These are phyloP conservation scores for Rosa lucieae DNA, from an alignment of 306 rosid genomes.

Conservation along the genomic window DNA sequence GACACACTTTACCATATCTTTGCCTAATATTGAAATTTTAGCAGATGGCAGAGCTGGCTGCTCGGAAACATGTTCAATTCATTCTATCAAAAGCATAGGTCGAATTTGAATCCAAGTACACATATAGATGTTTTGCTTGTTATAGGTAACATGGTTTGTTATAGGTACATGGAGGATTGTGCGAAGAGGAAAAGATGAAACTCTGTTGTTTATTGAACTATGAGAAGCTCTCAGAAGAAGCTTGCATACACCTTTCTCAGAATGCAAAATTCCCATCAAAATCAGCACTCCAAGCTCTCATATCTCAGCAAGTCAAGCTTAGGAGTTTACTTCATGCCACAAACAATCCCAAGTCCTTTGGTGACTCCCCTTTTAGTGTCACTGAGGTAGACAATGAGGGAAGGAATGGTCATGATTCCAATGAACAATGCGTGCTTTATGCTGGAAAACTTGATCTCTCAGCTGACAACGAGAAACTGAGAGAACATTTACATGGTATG, in stretches of 20 bases:
- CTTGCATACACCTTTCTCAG: conserved; percentile 56
- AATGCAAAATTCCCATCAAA: conserved; percentile 68
- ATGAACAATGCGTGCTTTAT: conserved; percentile 56
- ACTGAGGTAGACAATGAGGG: conserved; percentile 31
- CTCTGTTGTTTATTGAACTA: conserved; percentile 65
- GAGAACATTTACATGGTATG: conserved; percentile 82
- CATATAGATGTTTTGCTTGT: not conserved
- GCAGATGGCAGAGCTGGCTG: conserved; percentile 69
- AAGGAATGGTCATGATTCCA: conserved; percentile 38
- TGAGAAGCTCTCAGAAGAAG: conserved; percentile 76
- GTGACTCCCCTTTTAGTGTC: conserved; percentile 39
- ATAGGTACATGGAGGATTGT: conserved; percentile 79
- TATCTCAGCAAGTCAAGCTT: conserved; percentile 67
- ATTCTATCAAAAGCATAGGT: conserved; percentile 75
- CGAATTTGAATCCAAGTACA: not conserved
- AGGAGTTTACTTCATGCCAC: conserved; percentile 49
- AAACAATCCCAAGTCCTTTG: conserved; percentile 33
- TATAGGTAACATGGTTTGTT: not conserved
- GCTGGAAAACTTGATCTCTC: conserved; percentile 54
- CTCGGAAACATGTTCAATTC: conserved; percentile 68
- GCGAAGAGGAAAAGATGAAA: conserved; percentile 72
- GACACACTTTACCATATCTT: not conserved
- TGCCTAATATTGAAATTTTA: not conserved
- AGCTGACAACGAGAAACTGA: conserved; percentile 58
- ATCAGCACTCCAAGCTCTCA: conserved; percentile 57